Evolutionary conservation across 2,329 filamentous ascomycete genomes (phyloP).

Genomic region (Colletotrichum sp.): DNA sequence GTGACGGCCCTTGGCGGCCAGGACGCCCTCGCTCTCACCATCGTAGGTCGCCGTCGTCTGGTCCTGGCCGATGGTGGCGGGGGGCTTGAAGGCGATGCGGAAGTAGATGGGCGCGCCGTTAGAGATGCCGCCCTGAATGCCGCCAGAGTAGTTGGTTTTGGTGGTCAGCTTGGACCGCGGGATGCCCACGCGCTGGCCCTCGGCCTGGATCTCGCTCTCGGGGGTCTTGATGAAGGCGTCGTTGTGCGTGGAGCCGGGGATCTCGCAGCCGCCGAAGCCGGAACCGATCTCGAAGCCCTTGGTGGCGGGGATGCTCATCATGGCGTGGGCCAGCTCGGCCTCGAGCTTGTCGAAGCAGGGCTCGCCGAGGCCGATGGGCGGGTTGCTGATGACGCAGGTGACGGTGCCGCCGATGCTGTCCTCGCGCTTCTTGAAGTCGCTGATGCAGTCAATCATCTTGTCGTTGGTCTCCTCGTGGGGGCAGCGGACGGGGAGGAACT

Average conservation of each 20-base stretch:
- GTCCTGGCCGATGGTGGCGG: conserved; percentile 89
- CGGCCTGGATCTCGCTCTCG: conserved; percentile 34
- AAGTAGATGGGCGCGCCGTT: conserved; percentile 96
- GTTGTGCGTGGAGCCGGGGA: conserved; percentile 90
- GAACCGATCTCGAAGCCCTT: conserved; percentile 97
- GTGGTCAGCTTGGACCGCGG: conserved; percentile 72
- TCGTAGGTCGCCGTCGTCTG: conserved; percentile 85
- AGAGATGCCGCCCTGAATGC: conserved; percentile 93
- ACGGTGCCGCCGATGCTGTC: conserved; percentile 96
- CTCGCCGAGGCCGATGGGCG: conserved; percentile 86
- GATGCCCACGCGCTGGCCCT: conserved; percentile 42
- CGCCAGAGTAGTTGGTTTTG: conserved; percentile 93
- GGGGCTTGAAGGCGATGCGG: conserved; percentile 91
- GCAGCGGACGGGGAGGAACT: conserved; percentile 85
- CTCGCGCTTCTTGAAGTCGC: conserved; percentile 74
- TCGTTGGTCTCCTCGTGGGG: conserved; percentile 68
- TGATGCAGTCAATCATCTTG: conserved; percentile 81
- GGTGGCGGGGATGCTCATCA: conserved; percentile 92
- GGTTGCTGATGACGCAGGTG: conserved; percentile 89
- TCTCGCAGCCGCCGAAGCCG: conserved; percentile 84
- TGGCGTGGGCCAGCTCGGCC: conserved; percentile 87
- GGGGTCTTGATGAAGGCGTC: conserved; percentile 77
- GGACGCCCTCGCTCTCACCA: conserved; percentile 69
- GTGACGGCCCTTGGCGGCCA: conserved; percentile 92
- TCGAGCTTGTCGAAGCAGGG: conserved; percentile 96